A percentile compares a stretch with the other conserved stretches of the same genome.
phyloP scores from a whole-genome alignment of 441 rosid species.

The Hura crepitans region DNA sequence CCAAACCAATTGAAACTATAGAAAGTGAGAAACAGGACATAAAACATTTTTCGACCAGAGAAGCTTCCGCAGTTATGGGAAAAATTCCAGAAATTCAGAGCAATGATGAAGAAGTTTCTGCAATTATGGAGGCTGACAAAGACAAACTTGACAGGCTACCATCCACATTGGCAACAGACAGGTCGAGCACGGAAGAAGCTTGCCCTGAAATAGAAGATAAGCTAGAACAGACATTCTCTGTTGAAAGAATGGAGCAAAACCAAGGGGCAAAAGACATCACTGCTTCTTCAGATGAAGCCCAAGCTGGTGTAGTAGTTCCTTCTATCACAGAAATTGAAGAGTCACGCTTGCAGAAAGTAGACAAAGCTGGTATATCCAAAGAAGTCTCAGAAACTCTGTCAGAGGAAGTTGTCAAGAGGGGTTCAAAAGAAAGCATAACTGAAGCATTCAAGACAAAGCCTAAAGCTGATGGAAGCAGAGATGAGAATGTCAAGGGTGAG shows the following conservation, averaged over 20 bases:
- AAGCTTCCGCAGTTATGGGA: conserved; percentile 15
- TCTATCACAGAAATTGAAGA: conserved; percentile 18
- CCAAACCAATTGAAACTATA: conserved; percentile 17
- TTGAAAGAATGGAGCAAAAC: conserved; percentile 12
- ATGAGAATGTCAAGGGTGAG: conserved; percentile 16
- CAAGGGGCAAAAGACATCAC: conserved; percentile 16
- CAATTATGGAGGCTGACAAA: conserved; percentile 16
- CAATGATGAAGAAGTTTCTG: conserved; percentile 17
- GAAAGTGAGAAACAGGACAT: conserved; percentile 23
- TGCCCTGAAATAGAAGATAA: conserved; percentile 18
- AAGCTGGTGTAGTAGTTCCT: conserved; percentile 11
- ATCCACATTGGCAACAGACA: conserved; percentile 18
- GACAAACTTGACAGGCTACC: conserved; percentile 24
- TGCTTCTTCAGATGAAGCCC: conserved; percentile 13
- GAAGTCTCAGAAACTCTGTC: conserved; percentile 17
- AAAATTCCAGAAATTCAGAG: conserved; percentile 27
- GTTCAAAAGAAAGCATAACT: conserved; percentile 15
- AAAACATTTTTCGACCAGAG: conserved; percentile 4
- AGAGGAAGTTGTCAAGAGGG: conserved; percentile 16
- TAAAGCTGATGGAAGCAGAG: conserved; percentile 14
- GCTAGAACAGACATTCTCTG: conserved; percentile 22
- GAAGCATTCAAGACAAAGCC: conserved; percentile 20
- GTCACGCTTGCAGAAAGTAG: conserved; percentile 21
- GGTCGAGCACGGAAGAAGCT: conserved; percentile 16
- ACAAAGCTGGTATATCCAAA: conserved; percentile 16